Base-by-base conservation (phyloP, 2,329 filamentous ascomycete species). In the Calonectria pseudoturangicola region DNA sequence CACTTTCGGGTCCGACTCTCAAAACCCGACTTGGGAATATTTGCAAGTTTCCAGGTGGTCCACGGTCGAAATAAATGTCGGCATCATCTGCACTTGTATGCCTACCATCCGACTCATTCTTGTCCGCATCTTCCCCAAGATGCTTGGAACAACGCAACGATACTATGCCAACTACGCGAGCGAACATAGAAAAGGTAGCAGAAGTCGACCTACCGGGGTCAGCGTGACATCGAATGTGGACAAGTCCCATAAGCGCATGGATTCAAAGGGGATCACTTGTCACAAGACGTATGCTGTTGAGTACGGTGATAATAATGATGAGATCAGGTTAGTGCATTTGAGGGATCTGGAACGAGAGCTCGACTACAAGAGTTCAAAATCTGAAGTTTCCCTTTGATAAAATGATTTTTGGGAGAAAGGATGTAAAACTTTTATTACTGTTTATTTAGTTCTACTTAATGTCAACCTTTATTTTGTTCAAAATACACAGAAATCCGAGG, bases 41-140 rank as follows among this genome's bases (percentile, higher is more conserved):
- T 79, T 80, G 13, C 81, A 79, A 5, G 76, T 83, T 0, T 81
- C 80, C 7, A 74, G 79, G 18, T 86, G 83, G 84, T 85, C 84
- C 0, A 81, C 79, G 0, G 78, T 86, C 27, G 85, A 86, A 70
- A 82, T 84, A 71, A 84, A 84, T 69, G 80, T 85, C 7, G 84
- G 82, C 56, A 81, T 85, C 15, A 83, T 86, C 9, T 85, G 85
- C 73, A 82, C 81, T 8, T 86, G 84, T 62, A 77, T 86, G 80
- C 85, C 85, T 0, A 80, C 83, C 0, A 66, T 86, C 1, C 79
- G 83, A 10, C 75, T 84, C 12, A 75, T 85, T 0, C 77, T 86
- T 2, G 82, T 84, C 15, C 77, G 82, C 0, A 75, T 86, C 43
- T 84, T 87, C 74, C 87, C 87, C 51, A 80, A 79, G 69, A 16